A percentile compares a stretch with the other conserved stretches of the same genome.
Conservation (phyloP, 2,329 filamentous ascomycete genomes). For the Grosmannia huntii region DNA sequence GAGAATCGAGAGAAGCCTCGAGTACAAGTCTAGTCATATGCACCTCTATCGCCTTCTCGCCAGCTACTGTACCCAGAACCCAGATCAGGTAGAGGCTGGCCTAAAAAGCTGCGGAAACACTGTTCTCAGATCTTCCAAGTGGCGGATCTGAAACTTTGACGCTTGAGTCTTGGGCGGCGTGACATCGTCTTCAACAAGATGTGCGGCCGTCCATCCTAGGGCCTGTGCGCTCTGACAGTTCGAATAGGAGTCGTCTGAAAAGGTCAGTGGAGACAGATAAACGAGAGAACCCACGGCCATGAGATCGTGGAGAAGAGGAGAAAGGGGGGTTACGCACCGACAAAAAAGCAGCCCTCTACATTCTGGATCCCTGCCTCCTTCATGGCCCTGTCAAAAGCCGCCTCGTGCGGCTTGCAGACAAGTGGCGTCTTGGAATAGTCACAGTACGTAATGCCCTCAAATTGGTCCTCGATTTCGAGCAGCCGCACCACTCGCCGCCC, state of each 20-base stretch:
- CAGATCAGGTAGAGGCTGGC: conserved; percentile 4
- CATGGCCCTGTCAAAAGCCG: conserved; percentile 87
- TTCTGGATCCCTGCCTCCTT: conserved; percentile 59
- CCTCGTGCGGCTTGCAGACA: conserved; percentile 72
- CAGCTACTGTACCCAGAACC: background rate
- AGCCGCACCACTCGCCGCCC: conserved; percentile 70
- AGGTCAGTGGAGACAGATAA: background rate
- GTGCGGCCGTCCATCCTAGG: conserved; percentile 75
- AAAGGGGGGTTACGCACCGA: conserved; percentile 46
- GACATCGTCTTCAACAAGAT: conserved; percentile 70
- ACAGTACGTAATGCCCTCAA: conserved; percentile 91
- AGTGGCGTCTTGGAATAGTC: conserved; percentile 66
- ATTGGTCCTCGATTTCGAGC: conserved; percentile 72
- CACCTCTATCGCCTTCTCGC: background rate
- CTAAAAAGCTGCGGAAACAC: conserved; percentile 84
- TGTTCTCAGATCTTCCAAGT: conserved; percentile 60
- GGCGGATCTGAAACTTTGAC: conserved; percentile 61
- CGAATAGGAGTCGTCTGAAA: conserved; percentile 66
- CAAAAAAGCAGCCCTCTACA: conserved; percentile 72
- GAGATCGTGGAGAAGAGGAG: conserved; percentile 9
- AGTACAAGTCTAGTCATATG: background rate
- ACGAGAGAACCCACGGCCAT: background rate
- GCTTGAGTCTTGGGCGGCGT: conserved; percentile 49
- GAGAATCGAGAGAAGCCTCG: background rate
- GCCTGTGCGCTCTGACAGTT: conserved; percentile 69